Evolutionary conservation across 225 moss, liverwort and hornwort genomes (phyloP).

Genomic region (Straminergon stramineum): DNA sequence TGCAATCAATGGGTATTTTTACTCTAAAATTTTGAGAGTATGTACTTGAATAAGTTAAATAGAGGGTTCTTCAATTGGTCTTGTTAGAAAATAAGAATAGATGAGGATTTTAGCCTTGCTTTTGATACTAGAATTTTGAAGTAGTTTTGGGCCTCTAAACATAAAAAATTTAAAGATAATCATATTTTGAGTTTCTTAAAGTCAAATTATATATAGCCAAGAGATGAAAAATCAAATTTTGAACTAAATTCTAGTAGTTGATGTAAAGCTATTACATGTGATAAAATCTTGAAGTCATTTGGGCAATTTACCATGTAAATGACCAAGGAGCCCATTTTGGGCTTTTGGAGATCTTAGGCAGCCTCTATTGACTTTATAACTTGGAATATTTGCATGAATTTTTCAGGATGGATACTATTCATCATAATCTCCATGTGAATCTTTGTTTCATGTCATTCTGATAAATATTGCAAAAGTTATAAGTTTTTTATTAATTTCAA

Average conservation of each 20-base stretch:
- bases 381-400: no score
- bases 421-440: no score
- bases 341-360: no score
- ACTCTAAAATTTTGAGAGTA: not conserved
- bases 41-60: not conserved
- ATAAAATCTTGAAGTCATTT: no score
- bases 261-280: no score
- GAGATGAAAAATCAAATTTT: not conserved
- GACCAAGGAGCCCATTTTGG: no score
- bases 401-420: no score
- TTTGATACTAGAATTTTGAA: not conserved
- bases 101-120: not conserved
- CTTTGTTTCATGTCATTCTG: no score
- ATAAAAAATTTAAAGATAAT: not conserved
- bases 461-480: no score
- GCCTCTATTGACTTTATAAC: no score
- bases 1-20: not conserved
- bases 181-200: not conserved
- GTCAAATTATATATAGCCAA: not conserved
- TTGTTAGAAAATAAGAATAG: not conserved
- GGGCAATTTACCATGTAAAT: no score
- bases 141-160: not conserved
- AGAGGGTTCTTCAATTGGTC: fast-evolving
- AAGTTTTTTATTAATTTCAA: no score
- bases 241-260: not conserved